phyloP scores from a whole-genome alignment of 2,329 filamentous ascomycete genomes.

The Fusarium sp. region DNA sequence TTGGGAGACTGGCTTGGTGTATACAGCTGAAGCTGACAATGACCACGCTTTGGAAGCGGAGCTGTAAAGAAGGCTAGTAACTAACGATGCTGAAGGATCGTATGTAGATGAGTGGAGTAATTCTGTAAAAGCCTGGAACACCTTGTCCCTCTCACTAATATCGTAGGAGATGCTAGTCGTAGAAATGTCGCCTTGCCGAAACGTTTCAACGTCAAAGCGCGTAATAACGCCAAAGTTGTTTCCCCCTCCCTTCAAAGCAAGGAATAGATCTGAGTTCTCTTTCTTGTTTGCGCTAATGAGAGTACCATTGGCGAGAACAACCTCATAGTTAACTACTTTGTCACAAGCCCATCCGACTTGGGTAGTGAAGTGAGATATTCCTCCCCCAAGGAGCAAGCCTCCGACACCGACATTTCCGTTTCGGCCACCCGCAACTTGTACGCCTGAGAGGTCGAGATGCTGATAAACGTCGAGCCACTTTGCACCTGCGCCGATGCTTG shows the following conservation, averaged over 20 bases:
- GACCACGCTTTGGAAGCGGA: neutral
- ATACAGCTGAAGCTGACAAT: neutral
- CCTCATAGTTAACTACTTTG: neutral
- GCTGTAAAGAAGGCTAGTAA: neutral
- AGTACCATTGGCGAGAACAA: neutral
- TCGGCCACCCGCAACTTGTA: neutral
- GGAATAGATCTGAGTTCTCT: neutral
- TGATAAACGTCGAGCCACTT: conserved; percentile 4
- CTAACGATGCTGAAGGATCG: neutral
- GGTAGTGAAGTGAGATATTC: conserved; percentile 9
- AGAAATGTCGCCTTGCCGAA: neutral
- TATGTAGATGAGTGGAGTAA: neutral
- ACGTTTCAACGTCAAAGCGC: neutral
- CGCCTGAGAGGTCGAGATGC: neutral
- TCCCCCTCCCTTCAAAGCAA: neutral
- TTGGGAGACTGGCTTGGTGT: neutral
- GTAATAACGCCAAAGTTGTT: neutral
- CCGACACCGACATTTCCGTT: conserved; percentile 5
- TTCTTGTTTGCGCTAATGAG: neutral
- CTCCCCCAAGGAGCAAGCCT: neutral
- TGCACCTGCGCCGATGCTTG: neutral
- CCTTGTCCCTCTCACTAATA: neutral
- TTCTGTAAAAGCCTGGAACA: neutral
- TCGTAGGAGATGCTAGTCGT: neutral
- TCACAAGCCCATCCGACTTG: neutral